Conservation (phyloP, 1,139 yeast genomes). For the Geotrichum aggregatum region DNA sequence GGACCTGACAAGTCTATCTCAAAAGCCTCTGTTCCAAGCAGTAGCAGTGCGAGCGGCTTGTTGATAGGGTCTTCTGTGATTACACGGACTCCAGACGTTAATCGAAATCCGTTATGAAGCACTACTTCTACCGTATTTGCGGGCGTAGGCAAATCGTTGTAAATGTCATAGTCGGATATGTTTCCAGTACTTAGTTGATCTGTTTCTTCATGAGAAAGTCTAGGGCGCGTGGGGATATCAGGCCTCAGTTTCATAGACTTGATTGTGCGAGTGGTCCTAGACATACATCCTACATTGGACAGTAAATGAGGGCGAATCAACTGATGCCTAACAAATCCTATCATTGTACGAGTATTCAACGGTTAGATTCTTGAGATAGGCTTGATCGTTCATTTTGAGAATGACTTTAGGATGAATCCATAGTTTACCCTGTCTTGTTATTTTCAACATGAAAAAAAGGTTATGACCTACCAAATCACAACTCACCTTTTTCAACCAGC, state of each 20-base stretch:
- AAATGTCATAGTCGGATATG: slow-evolving; percentile 35
- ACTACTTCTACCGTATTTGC: slow-evolving; percentile 46
- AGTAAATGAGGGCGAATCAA: background rate
- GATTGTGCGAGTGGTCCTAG: slow-evolving; percentile 10
- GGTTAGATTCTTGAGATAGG: background rate
- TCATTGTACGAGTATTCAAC: slow-evolving; percentile 1
- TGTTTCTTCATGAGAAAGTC: slow-evolving; percentile 27
- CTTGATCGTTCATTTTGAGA: background rate
- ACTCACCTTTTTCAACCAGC: slow-evolving; percentile 1
- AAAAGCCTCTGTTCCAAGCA: slow-evolving; percentile 60
- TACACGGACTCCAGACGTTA: slow-evolving; percentile 45
- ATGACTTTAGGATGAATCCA: background rate
- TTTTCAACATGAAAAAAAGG: slow-evolving; percentile 1
- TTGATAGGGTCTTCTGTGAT: slow-evolving; percentile 49
- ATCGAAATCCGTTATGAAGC: slow-evolving; percentile 45
- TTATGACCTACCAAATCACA: slow-evolving; percentile 12
- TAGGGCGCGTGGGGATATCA: slow-evolving; percentile 20
- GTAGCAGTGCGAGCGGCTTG: slow-evolving; percentile 51
- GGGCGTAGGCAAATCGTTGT: slow-evolving; percentile 36
- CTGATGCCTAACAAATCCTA: background rate
- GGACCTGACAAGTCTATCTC: slow-evolving; percentile 48
- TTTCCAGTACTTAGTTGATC: slow-evolving; percentile 27
- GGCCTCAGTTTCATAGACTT: slow-evolving; percentile 21
- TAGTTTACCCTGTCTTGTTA: slow-evolving; percentile 10
- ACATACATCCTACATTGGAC: background rate